A percentile compares a stretch with the other conserved stretches of the same genome.
phyloP scores from a whole-genome alignment of 1,284 basidiomycete genomes.

The Irpex lacteus region DNA sequence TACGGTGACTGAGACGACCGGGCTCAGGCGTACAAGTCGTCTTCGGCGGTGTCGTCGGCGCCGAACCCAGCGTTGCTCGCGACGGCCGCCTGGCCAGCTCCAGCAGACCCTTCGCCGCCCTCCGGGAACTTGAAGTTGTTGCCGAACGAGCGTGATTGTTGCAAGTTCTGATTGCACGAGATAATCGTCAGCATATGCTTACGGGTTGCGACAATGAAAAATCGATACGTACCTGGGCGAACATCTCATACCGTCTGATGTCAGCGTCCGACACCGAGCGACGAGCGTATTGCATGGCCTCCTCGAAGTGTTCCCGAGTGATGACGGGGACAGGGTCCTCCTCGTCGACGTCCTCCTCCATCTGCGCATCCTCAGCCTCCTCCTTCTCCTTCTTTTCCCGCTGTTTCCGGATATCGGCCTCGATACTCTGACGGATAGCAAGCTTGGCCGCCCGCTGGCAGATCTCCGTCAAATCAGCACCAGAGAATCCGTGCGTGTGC shows the following conservation, averaged over 20 bases:
- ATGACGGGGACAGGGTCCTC: constrained; percentile 97
- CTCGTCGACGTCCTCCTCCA: constrained; percentile 74
- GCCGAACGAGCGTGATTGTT: constrained; percentile 86
- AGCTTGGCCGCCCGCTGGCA: constrained; percentile 98
- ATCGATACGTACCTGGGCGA: constrained; percentile 58
- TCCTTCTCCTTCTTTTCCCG: constrained; percentile 84
- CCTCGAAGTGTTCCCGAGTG: constrained; percentile 94
- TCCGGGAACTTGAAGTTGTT: constrained; percentile 98
- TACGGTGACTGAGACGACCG: too few species aligned
- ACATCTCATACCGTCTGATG: constrained; percentile 94
- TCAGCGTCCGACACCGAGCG: constrained; percentile 93
- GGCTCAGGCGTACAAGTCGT: constrained; percentile 80
- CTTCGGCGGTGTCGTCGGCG: constrained; percentile 73
- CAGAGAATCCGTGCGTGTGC: constrained; percentile 97
- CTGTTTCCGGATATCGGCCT: constrained; percentile 82
- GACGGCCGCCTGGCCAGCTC: constrained; percentile 39
- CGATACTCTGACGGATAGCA: constrained; percentile 93
- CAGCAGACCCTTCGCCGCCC: constrained; percentile 43
- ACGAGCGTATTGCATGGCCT: constrained; percentile 93
- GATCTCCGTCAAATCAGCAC: constrained; percentile 98
- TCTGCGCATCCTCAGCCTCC: constrained; percentile 64
- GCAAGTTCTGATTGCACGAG: constrained; percentile 59
- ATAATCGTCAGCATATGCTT: not conserved
- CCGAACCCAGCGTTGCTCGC: constrained; percentile 77
- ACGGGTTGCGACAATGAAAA: not conserved